These are phyloP conservation scores for Solanum pinnatisectum DNA, from an alignment of 257 asterid genomes.

Conservation along the genomic window DNA sequence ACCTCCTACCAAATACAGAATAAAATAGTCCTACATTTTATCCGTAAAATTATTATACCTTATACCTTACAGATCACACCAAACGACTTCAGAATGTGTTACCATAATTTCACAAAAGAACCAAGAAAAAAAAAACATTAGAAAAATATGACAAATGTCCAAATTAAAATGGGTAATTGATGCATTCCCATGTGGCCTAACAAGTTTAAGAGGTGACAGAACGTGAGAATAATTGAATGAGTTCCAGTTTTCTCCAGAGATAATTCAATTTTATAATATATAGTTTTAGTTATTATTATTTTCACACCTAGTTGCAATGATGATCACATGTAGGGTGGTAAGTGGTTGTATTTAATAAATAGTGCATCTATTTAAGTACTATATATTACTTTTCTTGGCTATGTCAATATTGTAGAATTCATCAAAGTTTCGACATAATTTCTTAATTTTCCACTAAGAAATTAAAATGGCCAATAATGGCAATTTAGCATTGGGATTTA, in stretches of 20 bases:
- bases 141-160: neutral
- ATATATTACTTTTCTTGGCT: neutral
- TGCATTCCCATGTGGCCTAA: neutral
- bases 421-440: neutral
- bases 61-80: no score
- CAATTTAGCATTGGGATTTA: neutral
- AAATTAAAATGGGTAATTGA: neutral
- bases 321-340: neutral
- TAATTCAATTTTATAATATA: neutral
- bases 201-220: neutral
- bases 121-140: neutral
- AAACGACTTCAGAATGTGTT: neutral
- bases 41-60: no score
- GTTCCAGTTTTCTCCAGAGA: neutral
- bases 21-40: no score
- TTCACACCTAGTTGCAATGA: neutral
- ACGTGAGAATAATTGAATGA: conserved; percentile 9
- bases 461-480: neutral
- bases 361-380: neutral
- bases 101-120: neutral
- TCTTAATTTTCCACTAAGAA: neutral
- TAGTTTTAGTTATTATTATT: neutral
- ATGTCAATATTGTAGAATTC: neutral
- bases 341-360: neutral
- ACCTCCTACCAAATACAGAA: no score